phyloP scores from a whole-genome alignment of 176 grass and related monocot genomes.

The Triticum timopheevii region DNA sequence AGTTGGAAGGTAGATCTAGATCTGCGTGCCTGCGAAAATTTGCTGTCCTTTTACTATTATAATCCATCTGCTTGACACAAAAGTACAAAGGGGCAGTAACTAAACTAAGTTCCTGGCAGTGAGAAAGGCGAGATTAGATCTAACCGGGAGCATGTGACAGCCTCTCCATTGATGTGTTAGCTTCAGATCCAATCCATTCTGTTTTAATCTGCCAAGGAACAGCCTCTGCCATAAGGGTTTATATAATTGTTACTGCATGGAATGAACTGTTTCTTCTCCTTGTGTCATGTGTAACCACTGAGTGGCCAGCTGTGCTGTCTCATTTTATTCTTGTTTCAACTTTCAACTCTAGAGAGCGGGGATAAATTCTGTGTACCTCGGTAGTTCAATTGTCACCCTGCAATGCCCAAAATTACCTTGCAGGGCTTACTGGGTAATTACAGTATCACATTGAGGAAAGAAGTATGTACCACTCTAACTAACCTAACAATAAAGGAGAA shows the following conservation, averaged over 20 bases:
- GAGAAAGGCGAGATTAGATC: conserved; percentile 60
- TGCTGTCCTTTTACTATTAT: conserved; percentile 43
- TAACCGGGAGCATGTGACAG: conserved; percentile 52
- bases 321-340: conserved; percentile 44
- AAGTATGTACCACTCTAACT: background rate
- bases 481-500: background rate
- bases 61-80: conserved; percentile 33
- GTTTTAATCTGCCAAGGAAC: conserved; percentile 47
- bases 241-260: conserved; percentile 54
- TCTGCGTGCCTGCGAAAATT: conserved; percentile 60
- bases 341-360: conserved; percentile 27
- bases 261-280: conserved; percentile 49
- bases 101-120: conserved; percentile 44
- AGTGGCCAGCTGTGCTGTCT: conserved; percentile 39
- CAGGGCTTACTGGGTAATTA: conserved; percentile 22
- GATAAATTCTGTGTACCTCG: conserved; percentile 6
- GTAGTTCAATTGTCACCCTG: conserved; percentile 54
- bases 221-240: conserved; percentile 42
- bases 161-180: conserved; percentile 30
- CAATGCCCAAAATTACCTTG: conserved; percentile 25
- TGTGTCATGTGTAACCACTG: conserved; percentile 51
- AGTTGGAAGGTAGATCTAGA: conserved; percentile 64
- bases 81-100: conserved; percentile 49
- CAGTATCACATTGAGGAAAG: background rate
- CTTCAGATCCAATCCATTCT: conserved; percentile 52